Percentiles rank a stretch among this genome's conserved stretches.
phyloP scores from a whole-genome alignment of 2,329 filamentous ascomycete genomes.

The Blastomyces gilchristii region DNA sequence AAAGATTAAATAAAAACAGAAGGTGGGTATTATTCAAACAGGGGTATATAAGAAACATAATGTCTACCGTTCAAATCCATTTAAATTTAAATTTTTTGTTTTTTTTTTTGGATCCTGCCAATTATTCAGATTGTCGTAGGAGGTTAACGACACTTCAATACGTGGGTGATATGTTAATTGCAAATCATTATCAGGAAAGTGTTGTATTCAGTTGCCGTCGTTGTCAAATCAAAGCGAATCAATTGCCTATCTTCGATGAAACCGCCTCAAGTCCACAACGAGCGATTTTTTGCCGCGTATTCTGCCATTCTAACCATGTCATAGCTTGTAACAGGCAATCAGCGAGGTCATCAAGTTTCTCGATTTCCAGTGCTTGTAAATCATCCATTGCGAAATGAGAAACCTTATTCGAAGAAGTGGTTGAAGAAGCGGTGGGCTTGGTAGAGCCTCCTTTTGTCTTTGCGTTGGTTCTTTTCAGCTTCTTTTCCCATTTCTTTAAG shows the following conservation, averaged over 20 bases:
- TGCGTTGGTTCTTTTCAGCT: not conserved
- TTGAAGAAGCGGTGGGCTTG: not conserved
- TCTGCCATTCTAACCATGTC: slow-evolving; percentile 66
- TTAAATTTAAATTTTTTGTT: not conserved
- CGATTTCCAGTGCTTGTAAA: slow-evolving; percentile 16
- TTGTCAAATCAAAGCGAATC: not conserved
- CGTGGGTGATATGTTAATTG: not conserved
- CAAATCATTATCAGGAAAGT: not conserved
- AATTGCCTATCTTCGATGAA: slow-evolving; percentile 7
- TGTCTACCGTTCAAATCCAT: not conserved
- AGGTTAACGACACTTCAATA: not conserved
- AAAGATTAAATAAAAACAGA: not conserved
- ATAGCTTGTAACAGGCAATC: slow-evolving; percentile 70
- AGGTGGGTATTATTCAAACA: not conserved
- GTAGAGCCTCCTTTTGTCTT: too few relatives aligned
- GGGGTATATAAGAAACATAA: not conserved
- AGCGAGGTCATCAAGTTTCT: slow-evolving; percentile 72
- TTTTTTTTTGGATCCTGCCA: not conserved
- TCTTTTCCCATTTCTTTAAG: slow-evolving; percentile 22
- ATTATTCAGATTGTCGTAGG: not conserved
- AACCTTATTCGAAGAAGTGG: slow-evolving; percentile 10
- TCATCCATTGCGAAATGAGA: slow-evolving; percentile 14
- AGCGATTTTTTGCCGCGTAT: slow-evolving; percentile 23
- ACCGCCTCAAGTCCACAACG: slow-evolving; percentile 18
- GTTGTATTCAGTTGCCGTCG: not conserved